Evolutionary conservation across 768 basidiomycete species (phyloP).

Genomic region (Mycena epipterygia): DNA sequence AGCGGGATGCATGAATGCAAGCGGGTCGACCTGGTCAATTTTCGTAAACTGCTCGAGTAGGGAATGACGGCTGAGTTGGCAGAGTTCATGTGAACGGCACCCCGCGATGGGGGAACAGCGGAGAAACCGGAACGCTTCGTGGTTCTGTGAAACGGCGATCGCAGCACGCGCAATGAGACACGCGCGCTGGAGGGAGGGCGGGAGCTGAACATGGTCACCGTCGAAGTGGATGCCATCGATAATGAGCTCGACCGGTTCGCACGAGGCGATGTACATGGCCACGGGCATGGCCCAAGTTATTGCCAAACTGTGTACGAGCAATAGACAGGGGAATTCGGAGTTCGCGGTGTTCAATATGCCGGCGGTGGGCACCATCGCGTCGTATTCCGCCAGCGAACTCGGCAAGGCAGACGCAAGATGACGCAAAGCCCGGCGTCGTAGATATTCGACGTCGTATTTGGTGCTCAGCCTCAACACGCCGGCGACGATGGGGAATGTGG

Average conservation of each 20-base stretch:
- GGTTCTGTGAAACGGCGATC: not conserved
- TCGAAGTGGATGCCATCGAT: constrained; percentile 4
- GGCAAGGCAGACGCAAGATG: not conserved
- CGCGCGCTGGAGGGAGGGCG: not conserved
- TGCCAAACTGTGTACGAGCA: not conserved
- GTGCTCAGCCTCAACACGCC: constrained; percentile 15
- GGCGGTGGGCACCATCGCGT: not conserved
- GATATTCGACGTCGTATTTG: constrained; percentile 25
- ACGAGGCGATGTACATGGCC: not conserved
- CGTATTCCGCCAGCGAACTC: not conserved
- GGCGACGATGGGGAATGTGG: constrained; percentile 18
- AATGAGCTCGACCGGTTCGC: not conserved
- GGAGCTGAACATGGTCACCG: not conserved
- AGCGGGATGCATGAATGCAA: not conserved
- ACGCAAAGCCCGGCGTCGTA: constrained; percentile 11
- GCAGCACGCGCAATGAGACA: not conserved
- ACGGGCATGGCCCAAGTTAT: constrained; percentile 10
- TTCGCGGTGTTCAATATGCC: not conserved
- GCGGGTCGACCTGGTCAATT: not conserved
- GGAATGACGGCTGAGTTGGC: not conserved
- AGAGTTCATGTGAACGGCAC: not conserved
- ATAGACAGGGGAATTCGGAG: not conserved
- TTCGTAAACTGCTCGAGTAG: not conserved
- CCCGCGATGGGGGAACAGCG: not conserved
- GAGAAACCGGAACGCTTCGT: not conserved